phyloP scores from a whole-genome alignment of 148 eudicot species.

The Rhododendron williamsianum region DNA sequence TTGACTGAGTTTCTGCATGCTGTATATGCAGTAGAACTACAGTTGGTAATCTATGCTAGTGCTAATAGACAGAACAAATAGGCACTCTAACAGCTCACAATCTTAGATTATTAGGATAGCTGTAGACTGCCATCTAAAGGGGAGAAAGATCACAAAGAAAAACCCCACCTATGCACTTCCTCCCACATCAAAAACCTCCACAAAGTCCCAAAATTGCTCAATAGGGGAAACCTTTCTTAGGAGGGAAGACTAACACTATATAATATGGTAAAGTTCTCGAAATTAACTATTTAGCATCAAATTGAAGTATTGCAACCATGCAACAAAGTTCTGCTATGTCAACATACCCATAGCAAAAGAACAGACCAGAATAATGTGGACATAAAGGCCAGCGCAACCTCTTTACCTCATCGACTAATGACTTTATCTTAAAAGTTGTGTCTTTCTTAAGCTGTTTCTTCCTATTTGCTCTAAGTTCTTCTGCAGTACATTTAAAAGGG shows the following conservation, averaged over 20 bases:
- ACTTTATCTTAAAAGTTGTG: constrained; percentile 78
- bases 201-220: neutral
- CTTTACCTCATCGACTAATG: constrained; percentile 82
- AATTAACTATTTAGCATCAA: neutral
- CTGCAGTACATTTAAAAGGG: constrained; percentile 32
- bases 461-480: constrained; percentile 69
- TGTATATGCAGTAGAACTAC: neutral
- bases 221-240: neutral
- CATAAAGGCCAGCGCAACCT: neutral
- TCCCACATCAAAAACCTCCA: neutral
- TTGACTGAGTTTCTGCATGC: neutral
- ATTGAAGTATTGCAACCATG: neutral
- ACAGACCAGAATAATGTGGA: neutral
- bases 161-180: neutral
- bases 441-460: constrained; percentile 45
- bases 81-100: neutral
- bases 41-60: neutral
- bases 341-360: neutral
- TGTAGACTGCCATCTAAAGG: neutral
- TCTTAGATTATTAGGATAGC: neutral
- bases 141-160: neutral
- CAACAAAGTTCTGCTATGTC: neutral
- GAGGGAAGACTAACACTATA: neutral
- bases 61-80: neutral
- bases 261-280: neutral